These are phyloP conservation scores for Gleditsia sinensis DNA, from an alignment of 306 rosid genomes.

Conservation along the genomic window DNA sequence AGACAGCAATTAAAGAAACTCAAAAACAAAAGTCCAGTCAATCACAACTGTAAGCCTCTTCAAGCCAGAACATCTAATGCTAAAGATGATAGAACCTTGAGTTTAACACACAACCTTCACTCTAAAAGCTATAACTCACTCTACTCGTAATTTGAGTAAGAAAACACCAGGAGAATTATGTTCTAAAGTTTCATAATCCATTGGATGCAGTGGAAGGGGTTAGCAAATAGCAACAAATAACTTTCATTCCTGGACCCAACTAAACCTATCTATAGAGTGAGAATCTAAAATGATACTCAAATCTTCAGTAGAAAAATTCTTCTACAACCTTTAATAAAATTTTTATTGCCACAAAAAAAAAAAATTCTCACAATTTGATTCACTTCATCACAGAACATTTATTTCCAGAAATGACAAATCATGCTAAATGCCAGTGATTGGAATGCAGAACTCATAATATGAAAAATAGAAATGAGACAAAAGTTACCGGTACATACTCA, in stretches of 20 bases:
- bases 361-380: too few species aligned
- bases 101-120: background rate
- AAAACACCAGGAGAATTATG: background rate
- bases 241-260: background rate
- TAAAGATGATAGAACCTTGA: background rate
- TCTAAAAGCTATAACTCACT: background rate
- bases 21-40: background rate
- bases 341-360: too few species aligned
- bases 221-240: too few species aligned
- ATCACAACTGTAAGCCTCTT: background rate
- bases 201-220: too few species aligned
- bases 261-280: background rate
- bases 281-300: background rate
- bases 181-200: slow-evolving; percentile 9
- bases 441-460: slow-evolving; percentile 15
- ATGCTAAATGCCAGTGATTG: background rate
- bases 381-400: too few species aligned
- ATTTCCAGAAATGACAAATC: background rate
- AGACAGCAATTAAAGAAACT: background rate
- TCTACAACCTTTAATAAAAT: background rate
- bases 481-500: slow-evolving; percentile 3
- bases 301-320: background rate
- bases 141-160: background rate
- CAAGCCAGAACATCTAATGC: slow-evolving; percentile 15
- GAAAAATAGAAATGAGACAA: background rate